A percentile compares a stretch with the other conserved stretches of the same genome.
These are phyloP conservation scores for Colletotrichum ledebouriae DNA, from an alignment of 2,329 filamentous ascomycete species.

Conservation along the genomic window DNA sequence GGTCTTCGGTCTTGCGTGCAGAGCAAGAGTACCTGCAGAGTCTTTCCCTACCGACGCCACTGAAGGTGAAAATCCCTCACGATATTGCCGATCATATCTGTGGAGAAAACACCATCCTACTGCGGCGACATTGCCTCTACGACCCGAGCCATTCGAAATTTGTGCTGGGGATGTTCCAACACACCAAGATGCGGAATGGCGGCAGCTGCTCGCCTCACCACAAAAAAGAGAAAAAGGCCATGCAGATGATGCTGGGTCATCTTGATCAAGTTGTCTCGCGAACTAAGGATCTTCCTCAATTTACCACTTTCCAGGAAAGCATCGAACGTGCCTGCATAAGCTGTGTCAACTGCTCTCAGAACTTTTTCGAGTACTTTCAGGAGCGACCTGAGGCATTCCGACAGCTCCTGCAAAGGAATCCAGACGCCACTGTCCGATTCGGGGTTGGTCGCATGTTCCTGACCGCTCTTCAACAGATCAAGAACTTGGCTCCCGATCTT, in stretches of 20 bases:
- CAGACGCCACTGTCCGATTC: conserved; percentile 67
- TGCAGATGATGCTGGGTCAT: conserved; percentile 72
- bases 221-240: conserved; percentile 60
- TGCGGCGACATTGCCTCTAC: conserved; percentile 84
- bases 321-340: conserved; percentile 61
- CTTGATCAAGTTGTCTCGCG: conserved; percentile 82
- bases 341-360: conserved; percentile 68
- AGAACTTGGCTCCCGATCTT: conserved; percentile 58
- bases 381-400: conserved; percentile 69
- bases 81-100: conserved; percentile 72
- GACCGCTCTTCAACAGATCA: conserved; percentile 65
- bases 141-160: conserved; percentile 80
- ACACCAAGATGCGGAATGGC: conserved; percentile 63
- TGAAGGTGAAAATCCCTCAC: conserved; percentile 60
- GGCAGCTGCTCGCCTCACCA: conserved; percentile 58
- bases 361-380: conserved; percentile 73
- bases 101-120: conserved; percentile 78
- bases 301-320: conserved; percentile 67
- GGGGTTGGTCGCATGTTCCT: conserved; percentile 66
- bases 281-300: conserved; percentile 76
- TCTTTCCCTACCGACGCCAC: conserved; percentile 53
- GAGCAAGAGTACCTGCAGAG: conserved; percentile 63
- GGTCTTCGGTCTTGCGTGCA: conserved; percentile 73
- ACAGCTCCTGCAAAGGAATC: conserved; percentile 74
- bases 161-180: conserved; percentile 71